Conservation (phyloP, 352 stramenopile genomes). For the Phytophthora pinifolia region DNA sequence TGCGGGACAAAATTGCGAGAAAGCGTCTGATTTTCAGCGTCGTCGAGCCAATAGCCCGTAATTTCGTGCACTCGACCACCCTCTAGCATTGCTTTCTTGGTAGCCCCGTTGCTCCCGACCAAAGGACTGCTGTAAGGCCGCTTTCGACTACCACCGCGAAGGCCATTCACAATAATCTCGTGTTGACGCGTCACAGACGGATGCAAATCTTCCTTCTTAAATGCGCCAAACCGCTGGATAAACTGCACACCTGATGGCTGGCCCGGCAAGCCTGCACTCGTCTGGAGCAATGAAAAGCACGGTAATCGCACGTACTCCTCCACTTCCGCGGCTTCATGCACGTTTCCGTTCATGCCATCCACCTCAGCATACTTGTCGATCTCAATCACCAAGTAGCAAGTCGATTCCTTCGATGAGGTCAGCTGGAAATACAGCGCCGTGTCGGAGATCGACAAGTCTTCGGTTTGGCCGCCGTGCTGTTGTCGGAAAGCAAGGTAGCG, state of each 20-base stretch:
- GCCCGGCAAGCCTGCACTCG: constrained; percentile 50
- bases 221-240: constrained; percentile 81
- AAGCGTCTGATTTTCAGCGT: constrained; percentile 19
- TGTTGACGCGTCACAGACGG: constrained; percentile 54
- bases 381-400: constrained; percentile 83
- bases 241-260: constrained; percentile 80
- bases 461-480: constrained; percentile 71
- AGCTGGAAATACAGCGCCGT: constrained; percentile 84
- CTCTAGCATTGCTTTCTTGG: constrained; percentile 39
- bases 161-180: constrained; percentile 34
- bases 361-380: constrained; percentile 84
- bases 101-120: constrained; percentile 20
- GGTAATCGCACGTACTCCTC: constrained; percentile 77
- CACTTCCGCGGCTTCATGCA: constrained; percentile 50
- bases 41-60: constrained; percentile 35
- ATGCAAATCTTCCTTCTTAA: constrained; percentile 76
- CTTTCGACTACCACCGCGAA: constrained; percentile 38
- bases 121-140: constrained; percentile 24
- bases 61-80: constrained; percentile 27
- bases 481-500: constrained; percentile 84
- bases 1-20: constrained; percentile 52
- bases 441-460: constrained; percentile 84
- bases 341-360: constrained; percentile 50
- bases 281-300: constrained; percentile 83
- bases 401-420: constrained; percentile 82